Conservation (phyloP, 805 yeast genomes). For the Kazachstania psychrophila region DNA sequence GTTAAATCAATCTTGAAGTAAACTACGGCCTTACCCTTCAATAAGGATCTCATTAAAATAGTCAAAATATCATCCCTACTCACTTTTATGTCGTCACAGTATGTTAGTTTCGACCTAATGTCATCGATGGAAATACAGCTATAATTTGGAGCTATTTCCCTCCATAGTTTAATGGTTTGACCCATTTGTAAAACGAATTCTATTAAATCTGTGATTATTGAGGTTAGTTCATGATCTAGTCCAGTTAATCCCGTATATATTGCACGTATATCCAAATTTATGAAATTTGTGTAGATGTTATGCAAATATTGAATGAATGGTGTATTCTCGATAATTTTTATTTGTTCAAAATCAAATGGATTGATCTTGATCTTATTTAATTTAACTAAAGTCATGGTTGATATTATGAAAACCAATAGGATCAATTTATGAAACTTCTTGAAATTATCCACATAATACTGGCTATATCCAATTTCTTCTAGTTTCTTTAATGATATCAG, state of each 20-base stretch:
- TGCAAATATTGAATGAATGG: constrained; percentile 10
- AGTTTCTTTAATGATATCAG: constrained; percentile 14
- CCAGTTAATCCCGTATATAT: constrained; percentile 10
- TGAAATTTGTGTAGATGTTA: constrained; percentile 11
- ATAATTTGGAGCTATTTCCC: constrained; percentile 20
- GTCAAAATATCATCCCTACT: constrained; percentile 22
- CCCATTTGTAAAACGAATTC: constrained; percentile 11
- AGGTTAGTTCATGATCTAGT: constrained; percentile 1
- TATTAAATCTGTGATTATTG: constrained; percentile 5
- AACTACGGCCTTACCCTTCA: constrained; percentile 19
- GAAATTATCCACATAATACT: constrained; percentile 4
- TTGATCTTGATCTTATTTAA: constrained; percentile 10
- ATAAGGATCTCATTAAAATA: constrained; percentile 22
- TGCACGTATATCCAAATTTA: constrained; percentile 8
- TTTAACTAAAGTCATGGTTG: constrained; percentile 15
- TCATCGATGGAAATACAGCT: constrained; percentile 24
- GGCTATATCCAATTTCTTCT: constrained; percentile 12
- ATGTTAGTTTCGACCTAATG: constrained; percentile 12
- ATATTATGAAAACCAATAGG: constrained; percentile 18
- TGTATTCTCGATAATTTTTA: constrained; percentile 12
- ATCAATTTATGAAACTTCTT: constrained; percentile 16
- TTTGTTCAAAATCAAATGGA: constrained; percentile 27
- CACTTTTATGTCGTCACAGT: constrained; percentile 4
- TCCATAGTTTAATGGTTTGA: constrained; percentile 21
- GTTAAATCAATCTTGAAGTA: constrained; percentile 26